Percentiles rank a stretch among this genome's conserved stretches.
Conservation (phyloP, 495 filamentous ascomycete species). For the Penicillium argentinense region DNA sequence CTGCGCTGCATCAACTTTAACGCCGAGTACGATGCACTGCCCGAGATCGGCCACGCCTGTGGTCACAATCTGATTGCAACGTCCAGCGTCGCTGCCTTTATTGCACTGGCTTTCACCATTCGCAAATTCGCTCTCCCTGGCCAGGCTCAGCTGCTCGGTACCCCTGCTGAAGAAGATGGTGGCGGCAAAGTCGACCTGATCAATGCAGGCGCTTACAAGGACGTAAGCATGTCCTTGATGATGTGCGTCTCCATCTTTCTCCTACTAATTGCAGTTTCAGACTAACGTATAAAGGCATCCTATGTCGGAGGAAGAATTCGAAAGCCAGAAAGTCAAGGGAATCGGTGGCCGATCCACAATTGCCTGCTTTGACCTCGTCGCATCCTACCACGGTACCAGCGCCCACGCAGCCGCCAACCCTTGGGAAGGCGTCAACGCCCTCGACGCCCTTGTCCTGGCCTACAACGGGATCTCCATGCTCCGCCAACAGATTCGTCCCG, state of each 20-base stretch:
- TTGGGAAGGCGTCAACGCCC: constrained; percentile 63
- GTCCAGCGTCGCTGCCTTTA: constrained; percentile 56
- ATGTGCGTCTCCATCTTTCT: constrained; percentile 39
- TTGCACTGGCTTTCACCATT: constrained; percentile 55
- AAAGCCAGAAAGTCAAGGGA: constrained; percentile 19
- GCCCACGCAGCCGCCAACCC: constrained; percentile 62
- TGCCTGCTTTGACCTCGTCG: constrained; percentile 37
- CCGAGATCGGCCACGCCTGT: constrained; percentile 64
- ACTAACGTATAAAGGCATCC: constrained; percentile 23
- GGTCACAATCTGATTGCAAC: constrained; percentile 71
- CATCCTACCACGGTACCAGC: constrained; percentile 33
- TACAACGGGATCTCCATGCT: constrained; percentile 64
- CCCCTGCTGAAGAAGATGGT: constrained; percentile 70
- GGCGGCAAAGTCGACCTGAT: constrained; percentile 69
- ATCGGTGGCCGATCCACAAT: constrained; percentile 39
- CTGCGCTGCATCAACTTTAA: constrained; percentile 46
- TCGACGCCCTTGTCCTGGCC: constrained; percentile 60
- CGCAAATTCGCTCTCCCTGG: constrained; percentile 48
- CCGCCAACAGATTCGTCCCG: constrained; percentile 62
- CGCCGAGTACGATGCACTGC: constrained; percentile 55
- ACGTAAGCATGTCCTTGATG: constrained; percentile 65
- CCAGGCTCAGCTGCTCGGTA: constrained; percentile 63
- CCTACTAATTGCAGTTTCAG: not conserved
- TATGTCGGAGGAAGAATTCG: constrained; percentile 27
- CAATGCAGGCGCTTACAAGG: constrained; percentile 60